These are phyloP conservation scores for Adansonia gregorii DNA, from an alignment of 441 rosid genomes.

Conservation along the genomic window DNA sequence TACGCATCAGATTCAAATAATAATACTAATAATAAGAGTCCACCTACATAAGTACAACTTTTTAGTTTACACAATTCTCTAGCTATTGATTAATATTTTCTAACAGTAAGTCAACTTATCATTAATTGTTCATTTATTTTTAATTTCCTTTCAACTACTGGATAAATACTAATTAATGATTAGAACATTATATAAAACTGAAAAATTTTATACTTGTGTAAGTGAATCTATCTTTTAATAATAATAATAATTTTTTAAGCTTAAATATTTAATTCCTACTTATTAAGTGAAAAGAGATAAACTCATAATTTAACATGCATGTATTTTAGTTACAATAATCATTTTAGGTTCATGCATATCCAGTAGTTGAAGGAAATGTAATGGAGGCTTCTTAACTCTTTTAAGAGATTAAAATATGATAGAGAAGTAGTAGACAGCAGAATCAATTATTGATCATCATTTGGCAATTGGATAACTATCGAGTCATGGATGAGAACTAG, in stretches of 20 bases:
- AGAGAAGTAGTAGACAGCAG: not conserved
- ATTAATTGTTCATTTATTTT: too few relatives aligned
- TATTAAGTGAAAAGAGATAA: not conserved
- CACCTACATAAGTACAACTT: too few relatives aligned
- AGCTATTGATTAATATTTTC: too few relatives aligned
- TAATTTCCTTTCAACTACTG: too few relatives aligned
- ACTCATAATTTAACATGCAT: not conserved
- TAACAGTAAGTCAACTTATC: too few relatives aligned
- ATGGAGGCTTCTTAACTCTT: not conserved
- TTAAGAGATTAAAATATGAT: not conserved
- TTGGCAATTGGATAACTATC: not conserved
- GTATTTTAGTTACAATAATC: not conserved
- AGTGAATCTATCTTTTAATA: not conserved
- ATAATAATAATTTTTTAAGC: not conserved
- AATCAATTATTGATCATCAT: constrained; percentile 31
- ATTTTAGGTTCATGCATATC: not conserved
- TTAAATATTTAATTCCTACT: not conserved
- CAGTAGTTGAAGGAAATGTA: constrained; percentile 16
- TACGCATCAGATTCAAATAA: too few relatives aligned
- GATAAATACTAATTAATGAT: too few relatives aligned
- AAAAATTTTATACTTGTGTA: too few relatives aligned
- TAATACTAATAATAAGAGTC: too few relatives aligned
- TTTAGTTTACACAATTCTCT: too few relatives aligned
- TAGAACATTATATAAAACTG: too few relatives aligned
- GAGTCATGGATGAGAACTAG: not conserved